Conservation (phyloP, 2,329 filamentous ascomycete species). For the Macrophomina tecta region DNA sequence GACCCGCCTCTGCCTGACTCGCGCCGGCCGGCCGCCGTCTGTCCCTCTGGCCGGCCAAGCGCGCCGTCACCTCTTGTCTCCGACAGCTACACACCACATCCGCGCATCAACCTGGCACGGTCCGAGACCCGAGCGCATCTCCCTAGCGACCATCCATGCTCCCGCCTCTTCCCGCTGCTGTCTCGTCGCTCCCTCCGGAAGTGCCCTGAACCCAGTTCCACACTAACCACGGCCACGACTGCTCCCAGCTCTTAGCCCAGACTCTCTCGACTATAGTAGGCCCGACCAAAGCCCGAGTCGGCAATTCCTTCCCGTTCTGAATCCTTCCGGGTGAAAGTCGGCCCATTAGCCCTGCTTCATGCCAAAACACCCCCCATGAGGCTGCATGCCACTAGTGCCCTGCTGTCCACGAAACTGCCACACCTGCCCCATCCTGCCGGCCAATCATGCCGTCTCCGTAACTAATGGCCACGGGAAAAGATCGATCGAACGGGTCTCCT, state of each 20-base stretch:
- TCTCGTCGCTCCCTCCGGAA: background rate
- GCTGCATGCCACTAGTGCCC: too few species aligned
- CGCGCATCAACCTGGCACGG: background rate
- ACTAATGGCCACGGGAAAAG: too few species aligned
- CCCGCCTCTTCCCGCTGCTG: background rate
- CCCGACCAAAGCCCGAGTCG: background rate
- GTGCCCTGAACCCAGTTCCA: background rate
- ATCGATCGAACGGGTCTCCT: too few species aligned
- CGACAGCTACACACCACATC: too few species aligned
- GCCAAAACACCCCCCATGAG: too few species aligned
- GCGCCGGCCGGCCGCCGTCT: slow-evolving; percentile 8
- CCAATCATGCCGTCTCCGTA: background rate
- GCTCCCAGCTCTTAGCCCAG: background rate
- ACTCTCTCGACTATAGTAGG: background rate
- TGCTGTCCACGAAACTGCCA: background rate
- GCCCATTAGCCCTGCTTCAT: background rate
- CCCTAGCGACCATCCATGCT: background rate
- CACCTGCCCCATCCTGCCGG: background rate
- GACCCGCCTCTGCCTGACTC: background rate
- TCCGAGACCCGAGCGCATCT: background rate
- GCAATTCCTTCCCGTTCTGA: background rate
- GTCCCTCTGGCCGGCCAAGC: too few species aligned
- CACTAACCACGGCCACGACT: too few species aligned
- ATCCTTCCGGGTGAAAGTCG: background rate
- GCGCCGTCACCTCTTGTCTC: too few species aligned